Percentiles rank a stretch among this genome's conserved stretches.
Conservation (phyloP, 2,329 filamentous ascomycete species). For the Talaromyces pinophilus region DNA sequence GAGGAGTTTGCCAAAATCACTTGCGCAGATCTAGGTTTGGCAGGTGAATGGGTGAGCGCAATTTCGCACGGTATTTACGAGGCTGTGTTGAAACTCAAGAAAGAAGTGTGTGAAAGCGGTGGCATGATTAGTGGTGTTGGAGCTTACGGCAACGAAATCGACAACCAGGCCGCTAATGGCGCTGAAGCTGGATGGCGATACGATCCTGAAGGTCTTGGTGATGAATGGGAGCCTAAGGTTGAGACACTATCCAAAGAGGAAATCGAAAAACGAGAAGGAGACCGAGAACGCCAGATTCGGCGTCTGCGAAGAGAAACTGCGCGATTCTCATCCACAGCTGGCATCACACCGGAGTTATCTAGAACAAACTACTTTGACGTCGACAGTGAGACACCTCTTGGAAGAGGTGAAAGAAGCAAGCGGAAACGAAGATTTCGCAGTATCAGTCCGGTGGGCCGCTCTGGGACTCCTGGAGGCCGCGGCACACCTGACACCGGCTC, state of each 20-base stretch:
- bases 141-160: conserved; percentile 69
- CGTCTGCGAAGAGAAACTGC: conserved; percentile 87
- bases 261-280: conserved; percentile 94
- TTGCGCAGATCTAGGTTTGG: conserved; percentile 84
- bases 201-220: conserved; percentile 83
- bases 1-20: conserved; percentile 91
- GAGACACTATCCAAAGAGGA: conserved; percentile 88
- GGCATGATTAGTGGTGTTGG: conserved; percentile 76
- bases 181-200: conserved; percentile 95
- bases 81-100: conserved; percentile 86
- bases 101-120: conserved; percentile 91
- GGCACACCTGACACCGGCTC: conserved; percentile 73
- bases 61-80: conserved; percentile 98
- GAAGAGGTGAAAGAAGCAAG: conserved; percentile 87
- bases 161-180: conserved; percentile 80
- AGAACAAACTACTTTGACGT: conserved; percentile 62
- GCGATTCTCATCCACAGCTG: conserved; percentile 81
- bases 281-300: conserved; percentile 86
- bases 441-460: conserved; percentile 73
- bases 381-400: conserved; percentile 75
- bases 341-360: conserved; percentile 76
- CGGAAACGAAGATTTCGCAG: conserved; percentile 93
- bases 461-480: conserved; percentile 67
- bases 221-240: conserved; percentile 81
- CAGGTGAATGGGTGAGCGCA: conserved; percentile 89